Evolutionary conservation across 768 basidiomycete genomes (phyloP).

Genomic region (Podaxis sp.): DNA sequence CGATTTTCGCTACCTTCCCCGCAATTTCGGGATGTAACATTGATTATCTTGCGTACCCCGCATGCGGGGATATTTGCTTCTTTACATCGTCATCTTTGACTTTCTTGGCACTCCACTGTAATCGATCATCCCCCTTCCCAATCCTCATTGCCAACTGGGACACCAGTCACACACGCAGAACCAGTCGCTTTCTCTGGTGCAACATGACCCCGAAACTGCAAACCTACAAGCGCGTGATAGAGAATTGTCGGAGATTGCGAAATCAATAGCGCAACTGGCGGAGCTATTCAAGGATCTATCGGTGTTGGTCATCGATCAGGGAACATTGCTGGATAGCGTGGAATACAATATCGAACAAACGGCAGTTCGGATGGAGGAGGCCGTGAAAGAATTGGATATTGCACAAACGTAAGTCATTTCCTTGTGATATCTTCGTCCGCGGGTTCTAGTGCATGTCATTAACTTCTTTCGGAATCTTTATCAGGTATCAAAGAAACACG

Average conservation of each 20-base stretch:
- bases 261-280: slow-evolving; percentile 86
- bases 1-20: neutral
- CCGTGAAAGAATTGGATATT: slow-evolving; percentile 77
- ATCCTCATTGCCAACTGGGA: slow-evolving; percentile 6
- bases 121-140: slow-evolving; percentile 11
- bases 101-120: slow-evolving; percentile 12
- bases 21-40: neutral
- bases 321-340: slow-evolving; percentile 92
- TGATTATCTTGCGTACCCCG: slow-evolving; percentile 6
- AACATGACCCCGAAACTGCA: slow-evolving; percentile 35
- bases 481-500: slow-evolving; percentile 91
- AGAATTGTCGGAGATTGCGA: slow-evolving; percentile 87
- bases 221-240: slow-evolving; percentile 48
- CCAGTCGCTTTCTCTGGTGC: slow-evolving; percentile 38
- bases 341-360: slow-evolving; percentile 98
- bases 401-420: slow-evolving; percentile 67
- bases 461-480: slow-evolving; percentile 11
- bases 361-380: slow-evolving; percentile 74
- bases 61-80: slow-evolving; percentile 2
- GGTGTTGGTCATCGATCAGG: slow-evolving; percentile 94
- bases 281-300: slow-evolving; percentile 97
- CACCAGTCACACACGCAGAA: slow-evolving; percentile 31
- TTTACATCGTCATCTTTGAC: neutral
- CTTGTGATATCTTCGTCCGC: slow-evolving; percentile 10
- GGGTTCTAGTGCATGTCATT: slow-evolving; percentile 6